Evolutionary conservation across 495 filamentous ascomycete genomes (phyloP).

Genomic region (Podospora conica): DNA sequence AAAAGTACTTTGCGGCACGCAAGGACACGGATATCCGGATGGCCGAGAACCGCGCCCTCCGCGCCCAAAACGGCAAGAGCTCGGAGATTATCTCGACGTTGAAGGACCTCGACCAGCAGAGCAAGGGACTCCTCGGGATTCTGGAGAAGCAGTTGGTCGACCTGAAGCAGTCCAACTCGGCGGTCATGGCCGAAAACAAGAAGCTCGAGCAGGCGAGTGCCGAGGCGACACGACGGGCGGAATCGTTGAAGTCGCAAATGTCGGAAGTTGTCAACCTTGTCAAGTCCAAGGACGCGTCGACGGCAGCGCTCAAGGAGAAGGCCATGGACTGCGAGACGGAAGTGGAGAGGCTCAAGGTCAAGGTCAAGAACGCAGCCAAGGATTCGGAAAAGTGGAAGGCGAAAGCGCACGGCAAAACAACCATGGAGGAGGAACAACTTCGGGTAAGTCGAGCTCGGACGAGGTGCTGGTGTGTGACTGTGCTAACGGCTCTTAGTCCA

Average conservation of each 20-base stretch:
- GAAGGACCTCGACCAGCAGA: conserved; percentile 76
- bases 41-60: conserved; percentile 66
- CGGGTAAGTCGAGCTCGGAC: conserved; percentile 54
- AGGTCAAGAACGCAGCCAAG: conserved; percentile 67
- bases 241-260: conserved; percentile 70
- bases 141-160: conserved; percentile 87
- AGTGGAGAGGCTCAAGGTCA: conserved; percentile 63
- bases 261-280: conserved; percentile 65
- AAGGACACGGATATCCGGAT: conserved; percentile 83
- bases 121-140: conserved; percentile 57
- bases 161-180: conserved; percentile 63
- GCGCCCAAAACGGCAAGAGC: conserved; percentile 77
- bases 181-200: conserved; percentile 61
- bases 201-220: conserved; percentile 61
- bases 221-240: conserved; percentile 61
- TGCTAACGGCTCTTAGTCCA: conserved; percentile 54
- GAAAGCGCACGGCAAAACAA: conserved; percentile 71
- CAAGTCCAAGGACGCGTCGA: conserved; percentile 64
- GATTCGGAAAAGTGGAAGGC: conserved; percentile 74
- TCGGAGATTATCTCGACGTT: conserved; percentile 89
- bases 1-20: conserved; percentile 94
- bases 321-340: conserved; percentile 56
- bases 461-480: not conserved
- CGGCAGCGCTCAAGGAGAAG: conserved; percentile 53
- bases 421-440: conserved; percentile 74